phyloP scores from a whole-genome alignment of 2,329 filamentous ascomycete species.

The Fusarium domesticum region DNA sequence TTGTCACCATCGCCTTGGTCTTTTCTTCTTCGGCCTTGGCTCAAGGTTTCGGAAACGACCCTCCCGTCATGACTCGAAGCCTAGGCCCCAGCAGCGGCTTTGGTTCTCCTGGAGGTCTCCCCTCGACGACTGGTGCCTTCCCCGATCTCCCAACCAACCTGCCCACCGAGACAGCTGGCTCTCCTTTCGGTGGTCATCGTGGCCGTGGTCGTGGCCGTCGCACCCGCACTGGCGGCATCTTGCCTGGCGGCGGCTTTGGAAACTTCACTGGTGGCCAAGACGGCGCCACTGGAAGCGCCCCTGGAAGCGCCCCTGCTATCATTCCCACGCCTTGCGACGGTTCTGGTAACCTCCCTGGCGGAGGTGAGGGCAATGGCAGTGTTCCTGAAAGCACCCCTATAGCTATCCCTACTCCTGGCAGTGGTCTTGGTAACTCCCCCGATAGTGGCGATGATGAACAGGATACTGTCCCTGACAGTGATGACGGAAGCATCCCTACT shows the following conservation, averaged over 20 bases:
- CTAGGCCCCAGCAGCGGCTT: background rate
- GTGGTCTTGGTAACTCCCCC: background rate
- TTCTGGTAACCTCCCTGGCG: too few species aligned
- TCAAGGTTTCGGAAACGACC: conserved; percentile 3
- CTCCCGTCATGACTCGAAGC: background rate
- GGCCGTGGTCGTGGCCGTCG: background rate
- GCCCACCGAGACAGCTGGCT: background rate
- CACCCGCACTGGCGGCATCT: background rate
- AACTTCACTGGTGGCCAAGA: conserved; percentile 1
- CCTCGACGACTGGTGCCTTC: conserved; percentile 1
- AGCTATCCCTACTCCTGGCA: conserved; percentile 1
- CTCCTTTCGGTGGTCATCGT: background rate
- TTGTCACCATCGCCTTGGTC: conserved; percentile 28
- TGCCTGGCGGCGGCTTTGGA: conserved; percentile 14
- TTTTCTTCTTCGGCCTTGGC: conserved; percentile 22
- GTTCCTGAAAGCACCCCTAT: conserved; percentile 1
- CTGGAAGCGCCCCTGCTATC: background rate
- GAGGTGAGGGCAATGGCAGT: background rate
- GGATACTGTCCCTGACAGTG: background rate
- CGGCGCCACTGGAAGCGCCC: background rate
- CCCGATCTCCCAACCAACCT: conserved; percentile 2
- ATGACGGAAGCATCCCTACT: conserved; percentile 1
- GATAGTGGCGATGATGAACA: background rate
- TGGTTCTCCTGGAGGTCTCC: background rate
- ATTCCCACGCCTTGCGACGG: background rate